Evolutionary conservation across 306 rosid species (phyloP), one percentile per base, ranked within the genome.

Genomic region (Glycine tomentella): DNA sequence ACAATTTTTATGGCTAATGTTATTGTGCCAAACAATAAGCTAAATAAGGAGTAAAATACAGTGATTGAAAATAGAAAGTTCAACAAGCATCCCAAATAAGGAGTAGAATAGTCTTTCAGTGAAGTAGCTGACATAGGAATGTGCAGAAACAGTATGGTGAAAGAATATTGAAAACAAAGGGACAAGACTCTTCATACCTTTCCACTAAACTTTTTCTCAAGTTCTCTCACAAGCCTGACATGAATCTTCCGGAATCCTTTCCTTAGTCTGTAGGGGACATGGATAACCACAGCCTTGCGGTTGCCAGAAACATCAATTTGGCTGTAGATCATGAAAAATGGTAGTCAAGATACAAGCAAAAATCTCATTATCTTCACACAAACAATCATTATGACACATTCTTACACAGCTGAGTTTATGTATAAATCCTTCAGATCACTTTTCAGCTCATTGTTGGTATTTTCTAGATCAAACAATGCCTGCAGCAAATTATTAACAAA

Each of bases 341-440:
- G 38, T 9, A 50, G 5, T 40, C 50, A 25, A 25, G 31, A 25
- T 1, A 25, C 31, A 25, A 2, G 3, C 64, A 69, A 73, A 66
- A 51, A 57, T 4, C 7, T 5, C 3, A 13, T 11, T 1, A 45
- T 40, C 48, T 62, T 50, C n/a, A 64, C 34, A 57, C 6, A 6
- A 48, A 63, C 13, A 31, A 42, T 16, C 14, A 44, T 9, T 40
- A 57, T 17, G 10, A 76, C 5, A 44, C 17, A 74, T 72, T 15
- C 97, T 88, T 89, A 94, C 98, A 79, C 58, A 10, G 98, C 98
- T 5, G 97, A 90, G 68, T 94, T 92, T 0, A 92, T 94, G 83
- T 95, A 93, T 15, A 95, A 87, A 85, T 95, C 99, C 85, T 95
- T 95, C 86, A 95, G 83, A 49, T 95, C 99, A 75, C 97, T 93